Evolutionary conservation across 352 stramenopile genomes (phyloP).

Genomic region (Globisporangium canariense): DNA sequence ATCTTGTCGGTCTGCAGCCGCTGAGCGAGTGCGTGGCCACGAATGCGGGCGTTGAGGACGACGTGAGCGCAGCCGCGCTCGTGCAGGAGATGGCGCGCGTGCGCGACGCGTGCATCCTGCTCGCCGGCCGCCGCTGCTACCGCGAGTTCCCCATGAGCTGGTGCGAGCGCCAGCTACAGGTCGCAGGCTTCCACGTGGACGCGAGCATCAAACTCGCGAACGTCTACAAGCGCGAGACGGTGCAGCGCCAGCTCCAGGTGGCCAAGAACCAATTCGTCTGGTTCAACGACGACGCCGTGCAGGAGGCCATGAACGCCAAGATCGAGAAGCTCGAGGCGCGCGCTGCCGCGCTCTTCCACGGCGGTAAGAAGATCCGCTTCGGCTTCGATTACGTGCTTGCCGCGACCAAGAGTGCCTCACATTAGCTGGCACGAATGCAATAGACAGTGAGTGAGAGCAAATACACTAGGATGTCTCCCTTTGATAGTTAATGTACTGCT

Average conservation of each 20-base stretch:
- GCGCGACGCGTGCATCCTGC: conserved; percentile 88
- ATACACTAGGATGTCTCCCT: not conserved
- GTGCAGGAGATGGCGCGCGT: conserved; percentile 70
- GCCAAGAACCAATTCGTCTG: conserved; percentile 69
- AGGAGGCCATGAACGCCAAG: conserved; percentile 14
- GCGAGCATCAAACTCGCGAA: conserved; percentile 75
- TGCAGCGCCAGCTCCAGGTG: conserved; percentile 89
- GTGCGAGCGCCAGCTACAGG: conserved; percentile 74
- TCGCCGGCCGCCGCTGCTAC: conserved; percentile 86
- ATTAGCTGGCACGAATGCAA: not conserved
- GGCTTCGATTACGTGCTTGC: conserved; percentile 91
- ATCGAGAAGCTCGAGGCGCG: conserved; percentile 16
- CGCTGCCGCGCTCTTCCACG: conserved; percentile 49
- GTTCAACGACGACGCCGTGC: conserved; percentile 18
- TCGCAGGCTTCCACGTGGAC: conserved; percentile 48
- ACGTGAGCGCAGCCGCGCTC: conserved; percentile 27
- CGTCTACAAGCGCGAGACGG: conserved; percentile 80
- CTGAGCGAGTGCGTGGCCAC: conserved; percentile 55
- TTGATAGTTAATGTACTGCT: not conserved
- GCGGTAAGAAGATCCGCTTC: conserved; percentile 44
- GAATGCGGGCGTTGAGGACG: conserved; percentile 25
- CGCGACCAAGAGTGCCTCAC: conserved; percentile 23
- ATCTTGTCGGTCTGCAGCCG: conserved; percentile 86
- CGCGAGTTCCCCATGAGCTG: conserved; percentile 89
- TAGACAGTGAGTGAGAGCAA: not conserved